Percentiles rank a stretch among this genome's conserved stretches.
phyloP scores from a whole-genome alignment of 2,329 filamentous ascomycete species.

The Fusarium abutilonis region DNA sequence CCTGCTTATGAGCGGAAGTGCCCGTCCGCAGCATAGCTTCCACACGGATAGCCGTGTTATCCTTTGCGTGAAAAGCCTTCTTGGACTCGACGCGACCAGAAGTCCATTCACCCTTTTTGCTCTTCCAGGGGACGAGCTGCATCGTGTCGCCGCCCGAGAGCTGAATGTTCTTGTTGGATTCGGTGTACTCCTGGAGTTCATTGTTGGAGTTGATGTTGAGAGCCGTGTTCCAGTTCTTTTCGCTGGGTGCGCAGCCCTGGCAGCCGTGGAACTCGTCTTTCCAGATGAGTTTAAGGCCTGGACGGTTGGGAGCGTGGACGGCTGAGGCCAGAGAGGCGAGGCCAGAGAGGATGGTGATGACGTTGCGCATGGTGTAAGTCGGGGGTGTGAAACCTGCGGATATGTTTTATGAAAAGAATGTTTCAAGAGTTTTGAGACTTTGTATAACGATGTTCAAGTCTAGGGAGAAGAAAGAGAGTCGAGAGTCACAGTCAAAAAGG shows the following conservation, averaged over 20 bases:
- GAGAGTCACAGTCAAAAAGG: conserved; percentile 16
- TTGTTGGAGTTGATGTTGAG: conserved; percentile 58
- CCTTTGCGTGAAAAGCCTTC: conserved; percentile 56
- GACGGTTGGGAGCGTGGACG: conserved; percentile 52
- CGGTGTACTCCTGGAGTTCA: conserved; percentile 60
- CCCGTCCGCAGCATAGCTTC: conserved; percentile 60
- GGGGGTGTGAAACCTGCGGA: conserved; percentile 16
- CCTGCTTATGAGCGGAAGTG: conserved; percentile 53
- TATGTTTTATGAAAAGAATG: background rate
- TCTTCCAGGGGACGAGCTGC: conserved; percentile 60
- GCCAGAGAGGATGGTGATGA: conserved; percentile 33
- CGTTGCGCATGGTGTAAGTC: conserved; percentile 44
- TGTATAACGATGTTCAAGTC: conserved; percentile 4
- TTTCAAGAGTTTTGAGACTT: conserved; percentile 9
- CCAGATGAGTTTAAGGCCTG: conserved; percentile 57
- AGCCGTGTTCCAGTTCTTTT: conserved; percentile 57
- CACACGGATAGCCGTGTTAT: conserved; percentile 54
- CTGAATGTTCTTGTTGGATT: conserved; percentile 58
- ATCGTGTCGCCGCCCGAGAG: conserved; percentile 61
- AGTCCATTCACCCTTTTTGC: conserved; percentile 56
- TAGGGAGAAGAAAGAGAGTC: conserved; percentile 14
- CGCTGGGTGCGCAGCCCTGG: conserved; percentile 52
- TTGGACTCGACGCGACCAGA: conserved; percentile 61
- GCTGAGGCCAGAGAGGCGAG: conserved; percentile 46
- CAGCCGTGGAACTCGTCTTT: conserved; percentile 57